Conservation (phyloP, 208 protist species). For the Leishmania mexicana region DNA sequence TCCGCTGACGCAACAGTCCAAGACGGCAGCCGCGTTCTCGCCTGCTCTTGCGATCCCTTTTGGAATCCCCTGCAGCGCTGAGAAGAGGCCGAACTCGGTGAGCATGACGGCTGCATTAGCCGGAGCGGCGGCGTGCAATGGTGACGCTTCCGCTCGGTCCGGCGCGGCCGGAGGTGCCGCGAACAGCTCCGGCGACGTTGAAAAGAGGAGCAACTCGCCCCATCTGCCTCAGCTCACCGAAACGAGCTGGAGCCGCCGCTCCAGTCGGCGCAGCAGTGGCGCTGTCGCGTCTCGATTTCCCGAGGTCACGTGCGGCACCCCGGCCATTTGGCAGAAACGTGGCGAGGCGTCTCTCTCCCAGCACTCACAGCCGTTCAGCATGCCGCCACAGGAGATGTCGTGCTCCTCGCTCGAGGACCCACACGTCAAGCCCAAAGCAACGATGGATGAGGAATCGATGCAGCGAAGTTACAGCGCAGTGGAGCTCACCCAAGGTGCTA, state of each 20-base stretch:
- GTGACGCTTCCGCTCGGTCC: background rate
- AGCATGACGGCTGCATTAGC: background rate
- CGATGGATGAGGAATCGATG: background rate
- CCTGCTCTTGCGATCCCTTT: background rate
- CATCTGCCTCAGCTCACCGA: slow-evolving; percentile 12
- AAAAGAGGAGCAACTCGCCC: background rate
- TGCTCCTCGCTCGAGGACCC: background rate
- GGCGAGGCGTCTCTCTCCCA: background rate
- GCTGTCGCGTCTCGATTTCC: background rate
- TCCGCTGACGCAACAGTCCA: slow-evolving; percentile 4
- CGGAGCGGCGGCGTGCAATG: background rate
- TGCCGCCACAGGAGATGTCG: background rate
- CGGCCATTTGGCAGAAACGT: background rate
- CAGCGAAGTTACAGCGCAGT: background rate
- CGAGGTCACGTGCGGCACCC: background rate
- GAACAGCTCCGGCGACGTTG: background rate
- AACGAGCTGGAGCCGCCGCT: background rate
- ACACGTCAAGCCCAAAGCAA: background rate
- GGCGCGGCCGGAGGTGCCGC: background rate
- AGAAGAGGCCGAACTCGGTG: background rate
- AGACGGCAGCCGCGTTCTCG: background rate
- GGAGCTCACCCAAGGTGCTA: background rate
- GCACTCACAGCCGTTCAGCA: background rate
- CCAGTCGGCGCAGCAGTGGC: background rate
- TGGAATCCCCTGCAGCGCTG: background rate